Base-by-base conservation (phyloP, 129 eudicot genomes). In the Arctium lappa region DNA sequence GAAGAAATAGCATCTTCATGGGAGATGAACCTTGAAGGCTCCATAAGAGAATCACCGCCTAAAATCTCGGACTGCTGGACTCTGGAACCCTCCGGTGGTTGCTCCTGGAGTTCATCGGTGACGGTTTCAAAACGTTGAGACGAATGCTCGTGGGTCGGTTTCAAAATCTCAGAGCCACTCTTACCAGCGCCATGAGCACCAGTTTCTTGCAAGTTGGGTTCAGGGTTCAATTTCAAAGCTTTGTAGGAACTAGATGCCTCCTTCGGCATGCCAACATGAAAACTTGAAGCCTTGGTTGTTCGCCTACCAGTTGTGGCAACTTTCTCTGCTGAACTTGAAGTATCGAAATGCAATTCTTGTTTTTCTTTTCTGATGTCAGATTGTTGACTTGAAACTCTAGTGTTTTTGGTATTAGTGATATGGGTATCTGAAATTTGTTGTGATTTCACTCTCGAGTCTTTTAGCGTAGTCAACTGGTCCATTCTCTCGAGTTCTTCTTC, bases 1-100 rank as follows among this genome's bases (percentile, higher is more conserved):
- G 97, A 93, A 78, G 63, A 89, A 62, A 91, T 88, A n/a, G 76
- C 81, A 79, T 86, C 93, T 70, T 77, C 93, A 72, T 73, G 81
- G 40, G 88, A 78, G 31, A 31, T 73, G 66, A 50, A 82, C 3
- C 80, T 80, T 30, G 77, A 63, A 48, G 77, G 62, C 77, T 80
- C 80, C 22, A 62, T 87, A 74, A 16, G 31, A 73, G 86, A 22
- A 29, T 74, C 88, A 66, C 77, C 79, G 32, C 79, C 82, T 39
- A 31, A 42, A 48, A 18, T 79, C 42, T 79, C 85, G 56, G 53
- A 78, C 48, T 76, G 79, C 6, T 40, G 66, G 8, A 68, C 56
- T 42, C 80, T 37, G 73, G 82, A 72, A 33, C 69, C 79, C 69
- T 46, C 76, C 15, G 75, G 29, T 32, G 82, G 8, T 12, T n/a